These are phyloP conservation scores for Oryza coarctata DNA, from an alignment of 176 grass and related monocot species.

Conservation along the genomic window DNA sequence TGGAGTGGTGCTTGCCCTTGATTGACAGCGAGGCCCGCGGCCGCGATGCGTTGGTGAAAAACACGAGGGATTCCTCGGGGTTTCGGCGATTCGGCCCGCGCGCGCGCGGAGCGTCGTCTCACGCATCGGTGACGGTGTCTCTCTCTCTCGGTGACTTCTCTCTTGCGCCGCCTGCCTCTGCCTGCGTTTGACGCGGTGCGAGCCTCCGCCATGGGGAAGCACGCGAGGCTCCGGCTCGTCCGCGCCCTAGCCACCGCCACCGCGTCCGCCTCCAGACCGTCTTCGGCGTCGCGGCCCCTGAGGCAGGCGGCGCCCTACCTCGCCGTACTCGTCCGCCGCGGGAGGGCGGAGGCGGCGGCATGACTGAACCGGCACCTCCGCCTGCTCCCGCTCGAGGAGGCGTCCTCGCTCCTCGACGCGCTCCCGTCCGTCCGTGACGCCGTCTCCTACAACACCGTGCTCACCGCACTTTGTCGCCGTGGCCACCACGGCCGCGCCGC, in stretches of 20 bases:
- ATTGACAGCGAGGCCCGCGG: background rate
- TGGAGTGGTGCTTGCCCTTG: background rate
- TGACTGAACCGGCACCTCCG: constrained; percentile 47
- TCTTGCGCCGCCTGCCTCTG: too few species aligned
- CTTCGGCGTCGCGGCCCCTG: background rate
- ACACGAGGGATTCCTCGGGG: background rate
- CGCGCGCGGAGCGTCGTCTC: too few species aligned
- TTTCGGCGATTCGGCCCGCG: background rate
- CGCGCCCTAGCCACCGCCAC: constrained; percentile 7
- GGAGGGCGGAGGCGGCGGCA: constrained; percentile 20
- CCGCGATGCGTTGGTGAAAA: too few species aligned
- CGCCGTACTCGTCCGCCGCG: constrained; percentile 33
- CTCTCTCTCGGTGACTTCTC: background rate
- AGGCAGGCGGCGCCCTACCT: constrained; percentile 31
- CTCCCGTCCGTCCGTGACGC: constrained; percentile 44
- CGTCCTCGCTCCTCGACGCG: constrained; percentile 35
- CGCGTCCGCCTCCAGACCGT: background rate
- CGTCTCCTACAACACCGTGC: constrained; percentile 62
- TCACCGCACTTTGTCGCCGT: constrained; percentile 43
- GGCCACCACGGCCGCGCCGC: constrained; percentile 33
- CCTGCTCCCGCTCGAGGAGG: background rate
- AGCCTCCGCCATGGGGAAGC: constrained; percentile 30
- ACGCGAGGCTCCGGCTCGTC: background rate
- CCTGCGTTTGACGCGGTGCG: background rate
- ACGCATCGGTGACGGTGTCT: too few species aligned